These are phyloP conservation scores for Thozetella sp. DNA, from an alignment of 495 filamentous ascomycete genomes.

Conservation along the genomic window DNA sequence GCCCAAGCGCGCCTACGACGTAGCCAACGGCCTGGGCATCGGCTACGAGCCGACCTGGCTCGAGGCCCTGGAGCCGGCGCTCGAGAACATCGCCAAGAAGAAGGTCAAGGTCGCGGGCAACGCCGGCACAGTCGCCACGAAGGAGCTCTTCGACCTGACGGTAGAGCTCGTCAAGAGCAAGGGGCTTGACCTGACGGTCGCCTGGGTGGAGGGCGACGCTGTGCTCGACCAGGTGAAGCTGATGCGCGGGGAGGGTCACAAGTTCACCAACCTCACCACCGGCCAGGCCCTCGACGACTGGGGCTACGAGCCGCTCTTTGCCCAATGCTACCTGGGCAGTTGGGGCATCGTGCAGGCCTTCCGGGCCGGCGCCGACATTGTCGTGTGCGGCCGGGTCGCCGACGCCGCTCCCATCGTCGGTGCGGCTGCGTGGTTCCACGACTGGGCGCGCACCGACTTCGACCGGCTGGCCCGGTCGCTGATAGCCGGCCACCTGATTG, in stretches of 20 bases:
- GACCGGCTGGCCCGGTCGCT: slow-evolving; percentile 52
- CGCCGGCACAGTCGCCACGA: slow-evolving; percentile 36
- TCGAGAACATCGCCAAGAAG: slow-evolving; percentile 43
- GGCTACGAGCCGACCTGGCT: slow-evolving; percentile 18
- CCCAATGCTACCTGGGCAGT: slow-evolving; percentile 47
- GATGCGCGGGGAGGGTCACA: slow-evolving; percentile 9
- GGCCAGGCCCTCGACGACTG: slow-evolving; percentile 8
- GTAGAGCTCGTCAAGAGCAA: slow-evolving; percentile 26
- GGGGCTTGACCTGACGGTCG: slow-evolving; percentile 37
- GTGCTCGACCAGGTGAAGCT: slow-evolving; percentile 2
- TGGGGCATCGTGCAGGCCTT: slow-evolving; percentile 51
- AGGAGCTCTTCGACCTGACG: slow-evolving; percentile 10
- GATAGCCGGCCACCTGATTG: slow-evolving; percentile 55
- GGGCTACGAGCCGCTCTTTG: slow-evolving; percentile 4
- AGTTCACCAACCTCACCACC: slow-evolving; percentile 10
- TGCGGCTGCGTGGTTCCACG: slow-evolving; percentile 50
- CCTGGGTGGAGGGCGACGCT: slow-evolving; percentile 48
- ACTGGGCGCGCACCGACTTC: slow-evolving; percentile 42
- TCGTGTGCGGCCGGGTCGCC: slow-evolving; percentile 57
- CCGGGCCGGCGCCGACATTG: slow-evolving; percentile 55
- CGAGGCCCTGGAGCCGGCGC: slow-evolving; percentile 39
- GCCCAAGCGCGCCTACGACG: slow-evolving; percentile 13
- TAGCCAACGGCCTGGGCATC: slow-evolving; percentile 16
- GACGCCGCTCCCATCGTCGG: slow-evolving; percentile 58
- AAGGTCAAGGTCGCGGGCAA: slow-evolving; percentile 47